Base-by-base conservation (phyloP, 345 rosid genomes). In the Syzygium grande region DNA sequence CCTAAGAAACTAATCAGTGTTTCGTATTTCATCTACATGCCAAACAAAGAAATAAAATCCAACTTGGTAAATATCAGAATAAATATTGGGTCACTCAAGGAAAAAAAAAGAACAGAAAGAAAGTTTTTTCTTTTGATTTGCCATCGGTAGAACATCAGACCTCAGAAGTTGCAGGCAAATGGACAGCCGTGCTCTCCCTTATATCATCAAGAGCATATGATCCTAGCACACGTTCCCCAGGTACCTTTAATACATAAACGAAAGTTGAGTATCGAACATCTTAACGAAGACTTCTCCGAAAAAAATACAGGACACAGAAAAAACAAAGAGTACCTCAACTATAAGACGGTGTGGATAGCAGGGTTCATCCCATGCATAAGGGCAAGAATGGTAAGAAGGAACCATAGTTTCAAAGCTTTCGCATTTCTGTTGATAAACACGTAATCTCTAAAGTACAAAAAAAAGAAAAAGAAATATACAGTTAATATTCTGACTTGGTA, bases 291-390 rank as follows among this genome's bases (percentile, higher is more conserved):
- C 59, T 84, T 80, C 86, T 52, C 15, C 78, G 38, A 63, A 34
- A 30, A 65, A 27, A 8, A 34, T 19, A n/a, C 52, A 79, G 56
- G 80, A 87, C 87, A 52, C 86, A 87, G 85, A 73, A 87, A 38
- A 52, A 52, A 43, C 86, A 11, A 80, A 68, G 58, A 79, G 87
- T 93, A 97, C 99, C 98, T 97, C 98, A 88, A 97, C 88, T 87
- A 93, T 91, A 83, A 97, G 94, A 90, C 97, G 97, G 90, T 95
- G 98, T 21, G 98, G 98, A 90, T 91, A 96, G 89, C 93, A 94
- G 84, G 98, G 98, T 91, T 97, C 99, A 95, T 97, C 99, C 99
- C 99, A 97, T 53, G 99, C 98, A 93, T 97, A 96, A 63, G 96
- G 97, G 91, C 94, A 93, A 84, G 97, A 95, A 52, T 95, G 92